These are phyloP conservation scores for Termitomyces sp. DNA, from an alignment of 768 basidiomycete species.

Conservation along the genomic window DNA sequence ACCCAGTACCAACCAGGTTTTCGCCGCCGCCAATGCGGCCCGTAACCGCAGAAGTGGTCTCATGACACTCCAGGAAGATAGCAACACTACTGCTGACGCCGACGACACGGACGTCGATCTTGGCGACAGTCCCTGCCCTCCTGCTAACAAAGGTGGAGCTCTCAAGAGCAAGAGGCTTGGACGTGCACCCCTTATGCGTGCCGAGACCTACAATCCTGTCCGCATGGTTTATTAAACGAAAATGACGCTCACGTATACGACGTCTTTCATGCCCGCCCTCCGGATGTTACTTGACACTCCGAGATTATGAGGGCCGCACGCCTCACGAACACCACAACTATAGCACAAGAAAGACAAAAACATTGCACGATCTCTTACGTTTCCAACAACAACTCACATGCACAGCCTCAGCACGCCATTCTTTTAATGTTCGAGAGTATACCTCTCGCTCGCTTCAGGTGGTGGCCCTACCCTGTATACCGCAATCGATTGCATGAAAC, in stretches of 20 bases:
- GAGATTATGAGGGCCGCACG: conserved; percentile 4
- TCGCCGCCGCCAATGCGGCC: conserved; percentile 68
- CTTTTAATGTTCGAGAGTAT: conserved; percentile 12
- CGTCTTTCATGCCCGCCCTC: conserved; percentile 10
- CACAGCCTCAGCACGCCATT: conserved; percentile 21
- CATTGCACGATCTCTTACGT: conserved; percentile 13
- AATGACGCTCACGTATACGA: conserved; percentile 8
- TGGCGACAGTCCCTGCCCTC: conserved; percentile 87
- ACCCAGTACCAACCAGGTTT: conserved; percentile 51
- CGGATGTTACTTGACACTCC: neutral
- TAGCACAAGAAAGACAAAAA: conserved; percentile 7
- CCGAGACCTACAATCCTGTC: conserved; percentile 68
- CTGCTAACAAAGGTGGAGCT: conserved; percentile 55
- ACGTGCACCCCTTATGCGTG: conserved; percentile 47
- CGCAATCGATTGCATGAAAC: neutral
- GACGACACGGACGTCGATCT: conserved; percentile 78
- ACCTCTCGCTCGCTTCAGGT: conserved; percentile 1
- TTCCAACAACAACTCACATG: conserved; percentile 13
- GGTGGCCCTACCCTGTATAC: neutral
- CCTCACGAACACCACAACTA: conserved; percentile 6
- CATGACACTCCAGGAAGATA: conserved; percentile 65
- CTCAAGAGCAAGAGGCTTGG: conserved; percentile 58
- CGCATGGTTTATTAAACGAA: conserved; percentile 45
- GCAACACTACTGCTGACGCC: conserved; percentile 53
- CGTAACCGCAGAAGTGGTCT: conserved; percentile 58